Percentiles rank a stretch among this genome's conserved stretches.
Conservation (phyloP, 2,329 filamentous ascomycete species). For the Fusarium sp. region DNA sequence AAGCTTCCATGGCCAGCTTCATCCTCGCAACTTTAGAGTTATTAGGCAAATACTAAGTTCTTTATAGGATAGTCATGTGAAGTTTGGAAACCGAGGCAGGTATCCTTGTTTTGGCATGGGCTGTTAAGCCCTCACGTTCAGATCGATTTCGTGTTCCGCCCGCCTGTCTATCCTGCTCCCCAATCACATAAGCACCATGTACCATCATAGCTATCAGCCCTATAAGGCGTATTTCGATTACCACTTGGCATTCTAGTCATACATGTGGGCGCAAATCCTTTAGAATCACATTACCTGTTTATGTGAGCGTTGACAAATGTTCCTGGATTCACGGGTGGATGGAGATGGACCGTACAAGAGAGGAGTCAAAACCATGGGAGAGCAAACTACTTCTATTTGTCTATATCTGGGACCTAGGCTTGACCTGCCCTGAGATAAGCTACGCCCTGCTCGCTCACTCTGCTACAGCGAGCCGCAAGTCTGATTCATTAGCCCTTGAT, state of each 20-base stretch:
- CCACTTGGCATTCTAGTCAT: neutral
- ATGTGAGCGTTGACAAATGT: neutral
- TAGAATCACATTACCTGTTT: neutral
- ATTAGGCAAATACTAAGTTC: neutral
- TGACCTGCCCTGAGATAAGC: neutral
- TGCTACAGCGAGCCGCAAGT: neutral
- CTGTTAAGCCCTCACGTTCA: neutral
- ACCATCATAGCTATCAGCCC: neutral
- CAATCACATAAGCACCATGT: neutral
- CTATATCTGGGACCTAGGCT: neutral
- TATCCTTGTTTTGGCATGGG: neutral
- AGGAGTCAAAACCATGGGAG: neutral
- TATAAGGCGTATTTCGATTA: neutral
- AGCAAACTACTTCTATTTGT: neutral
- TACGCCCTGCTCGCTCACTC: too few relatives aligned
- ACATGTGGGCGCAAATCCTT: neutral
- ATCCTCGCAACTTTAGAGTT: too few relatives aligned
- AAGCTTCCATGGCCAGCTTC: constrained; percentile 56
- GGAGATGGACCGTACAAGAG: too few relatives aligned
- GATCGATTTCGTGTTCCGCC: neutral
- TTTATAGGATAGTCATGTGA: neutral
- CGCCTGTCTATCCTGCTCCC: neutral
- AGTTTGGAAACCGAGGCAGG: neutral
- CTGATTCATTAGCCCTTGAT: neutral
- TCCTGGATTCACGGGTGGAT: too few relatives aligned